These are phyloP conservation scores for Deinandra increscens DNA, from an alignment of 129 eudicot species.

Conservation along the genomic window DNA sequence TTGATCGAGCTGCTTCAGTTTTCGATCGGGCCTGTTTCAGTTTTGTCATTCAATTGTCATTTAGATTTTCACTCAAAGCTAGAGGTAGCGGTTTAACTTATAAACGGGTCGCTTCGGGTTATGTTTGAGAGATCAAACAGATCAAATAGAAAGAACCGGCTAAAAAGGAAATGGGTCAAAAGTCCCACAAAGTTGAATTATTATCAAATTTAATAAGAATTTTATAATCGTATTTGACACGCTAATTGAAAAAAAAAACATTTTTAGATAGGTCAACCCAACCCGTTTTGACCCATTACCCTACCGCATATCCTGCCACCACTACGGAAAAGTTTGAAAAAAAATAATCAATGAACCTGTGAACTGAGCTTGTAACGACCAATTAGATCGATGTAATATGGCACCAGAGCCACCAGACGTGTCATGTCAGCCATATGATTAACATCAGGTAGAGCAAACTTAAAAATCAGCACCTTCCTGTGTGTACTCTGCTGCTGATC, in stretches of 20 bases:
- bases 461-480: slow-evolving; percentile 87
- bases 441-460: slow-evolving; percentile 78
- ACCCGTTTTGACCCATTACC: slow-evolving; percentile 6
- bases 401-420: slow-evolving; percentile 73
- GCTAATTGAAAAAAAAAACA: neutral
- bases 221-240: neutral
- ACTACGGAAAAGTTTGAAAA: neutral
- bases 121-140: neutral
- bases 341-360: slow-evolving; percentile 47
- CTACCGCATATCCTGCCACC: neutral
- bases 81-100: neutral
- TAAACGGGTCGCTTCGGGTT: neutral
- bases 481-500: slow-evolving; percentile 74
- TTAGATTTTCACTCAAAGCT: neutral
- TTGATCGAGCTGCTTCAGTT: slow-evolving; percentile 77
- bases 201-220: neutral
- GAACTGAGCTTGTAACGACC: slow-evolving; percentile 95
- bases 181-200: neutral
- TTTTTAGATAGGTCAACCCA: neutral
- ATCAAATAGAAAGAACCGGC: neutral
- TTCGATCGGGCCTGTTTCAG: slow-evolving; percentile 71
- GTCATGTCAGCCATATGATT: slow-evolving; percentile 83
- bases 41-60: neutral
- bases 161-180: neutral
- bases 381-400: slow-evolving; percentile 85